Conservation (phyloP, 495 filamentous ascomycete genomes). For the Neurospora terricola region DNA sequence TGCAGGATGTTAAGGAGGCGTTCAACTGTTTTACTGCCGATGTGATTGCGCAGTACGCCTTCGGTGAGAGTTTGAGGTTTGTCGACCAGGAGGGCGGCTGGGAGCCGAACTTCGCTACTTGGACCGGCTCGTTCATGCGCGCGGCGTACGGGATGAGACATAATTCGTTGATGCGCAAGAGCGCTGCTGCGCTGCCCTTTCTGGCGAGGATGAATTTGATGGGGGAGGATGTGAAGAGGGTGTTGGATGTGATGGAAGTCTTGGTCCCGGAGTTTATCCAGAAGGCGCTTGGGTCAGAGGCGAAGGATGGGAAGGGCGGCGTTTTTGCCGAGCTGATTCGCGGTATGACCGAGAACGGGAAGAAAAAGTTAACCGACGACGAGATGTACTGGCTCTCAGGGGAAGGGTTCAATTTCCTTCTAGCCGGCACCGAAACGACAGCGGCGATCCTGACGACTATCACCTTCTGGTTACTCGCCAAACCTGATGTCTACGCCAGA, state of each 20-base stretch:
- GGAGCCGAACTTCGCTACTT: slow-evolving; percentile 18
- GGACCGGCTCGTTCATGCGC: slow-evolving; percentile 16
- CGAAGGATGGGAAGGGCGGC: slow-evolving; percentile 6
- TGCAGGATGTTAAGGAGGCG: slow-evolving; percentile 14
- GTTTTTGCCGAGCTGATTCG: slow-evolving; percentile 14
- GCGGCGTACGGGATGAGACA: slow-evolving; percentile 25
- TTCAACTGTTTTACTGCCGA: slow-evolving; percentile 24
- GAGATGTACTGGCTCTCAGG: slow-evolving; percentile 21
- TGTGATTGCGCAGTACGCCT: slow-evolving; percentile 20
- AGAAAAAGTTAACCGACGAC: slow-evolving; percentile 7
- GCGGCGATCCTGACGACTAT: slow-evolving; percentile 20
- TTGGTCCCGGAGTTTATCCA: slow-evolving; percentile 14
- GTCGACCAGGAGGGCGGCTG: slow-evolving; percentile 12
- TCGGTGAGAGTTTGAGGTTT: slow-evolving; percentile 21
- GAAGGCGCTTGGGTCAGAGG: slow-evolving; percentile 2
- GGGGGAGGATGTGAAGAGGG: slow-evolving; percentile 12
- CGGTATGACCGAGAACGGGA: neutral
- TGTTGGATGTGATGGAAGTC: slow-evolving; percentile 9
- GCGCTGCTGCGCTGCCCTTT: slow-evolving; percentile 9
- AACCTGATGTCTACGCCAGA: slow-evolving; percentile 15
- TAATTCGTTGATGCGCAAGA: slow-evolving; percentile 4
- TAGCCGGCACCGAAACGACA: slow-evolving; percentile 23
- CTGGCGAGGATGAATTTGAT: slow-evolving; percentile 10
- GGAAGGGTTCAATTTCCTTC: slow-evolving; percentile 21
- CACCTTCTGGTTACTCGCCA: slow-evolving; percentile 23